Evolutionary conservation across 805 yeast species (phyloP).

Genomic region (Ogataea saltuana): DNA sequence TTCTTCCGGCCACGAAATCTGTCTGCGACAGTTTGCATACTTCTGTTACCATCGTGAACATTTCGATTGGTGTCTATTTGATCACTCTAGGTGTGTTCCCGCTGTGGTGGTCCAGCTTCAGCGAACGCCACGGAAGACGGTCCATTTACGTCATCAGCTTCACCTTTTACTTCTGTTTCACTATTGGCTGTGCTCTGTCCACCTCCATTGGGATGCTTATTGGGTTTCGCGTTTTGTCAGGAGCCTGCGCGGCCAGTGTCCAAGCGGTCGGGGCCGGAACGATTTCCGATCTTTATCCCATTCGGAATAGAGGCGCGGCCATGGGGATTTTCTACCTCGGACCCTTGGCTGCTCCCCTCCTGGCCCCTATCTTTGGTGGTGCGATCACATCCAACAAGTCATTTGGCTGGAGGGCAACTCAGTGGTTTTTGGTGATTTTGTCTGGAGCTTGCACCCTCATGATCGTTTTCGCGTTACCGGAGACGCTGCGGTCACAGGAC

Average conservation of each 20-base stretch:
- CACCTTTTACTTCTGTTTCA: constrained; percentile 59
- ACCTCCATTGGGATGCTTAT: constrained; percentile 63
- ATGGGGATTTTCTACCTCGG: constrained; percentile 83
- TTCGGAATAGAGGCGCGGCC: constrained; percentile 71
- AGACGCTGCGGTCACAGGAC: constrained; percentile 69
- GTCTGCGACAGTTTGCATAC: constrained; percentile 58
- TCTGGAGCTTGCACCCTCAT: constrained; percentile 54
- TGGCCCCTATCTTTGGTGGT: constrained; percentile 82
- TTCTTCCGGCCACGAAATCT: constrained; percentile 73
- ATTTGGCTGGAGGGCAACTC: constrained; percentile 90
- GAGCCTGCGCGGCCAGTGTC: constrained; percentile 82
- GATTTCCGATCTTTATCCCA: constrained; percentile 67
- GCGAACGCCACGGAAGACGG: constrained; percentile 75
- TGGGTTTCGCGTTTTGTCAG: constrained; percentile 67
- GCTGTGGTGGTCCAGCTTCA: constrained; percentile 83
- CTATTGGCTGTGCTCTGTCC: constrained; percentile 70
- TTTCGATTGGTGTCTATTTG: constrained; percentile 78
- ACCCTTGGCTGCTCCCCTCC: constrained; percentile 74
- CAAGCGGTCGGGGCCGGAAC: constrained; percentile 92
- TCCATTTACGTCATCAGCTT: constrained; percentile 72
- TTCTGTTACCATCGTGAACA: constrained; percentile 59
- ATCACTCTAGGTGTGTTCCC: constrained; percentile 78
- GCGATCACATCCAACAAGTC: constrained; percentile 52
- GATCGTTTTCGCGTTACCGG: constrained; percentile 67
- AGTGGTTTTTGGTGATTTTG: constrained; percentile 75